phyloP scores from a whole-genome alignment of 768 basidiomycete genomes.

The Rhodotorula sphaerocarpa region DNA sequence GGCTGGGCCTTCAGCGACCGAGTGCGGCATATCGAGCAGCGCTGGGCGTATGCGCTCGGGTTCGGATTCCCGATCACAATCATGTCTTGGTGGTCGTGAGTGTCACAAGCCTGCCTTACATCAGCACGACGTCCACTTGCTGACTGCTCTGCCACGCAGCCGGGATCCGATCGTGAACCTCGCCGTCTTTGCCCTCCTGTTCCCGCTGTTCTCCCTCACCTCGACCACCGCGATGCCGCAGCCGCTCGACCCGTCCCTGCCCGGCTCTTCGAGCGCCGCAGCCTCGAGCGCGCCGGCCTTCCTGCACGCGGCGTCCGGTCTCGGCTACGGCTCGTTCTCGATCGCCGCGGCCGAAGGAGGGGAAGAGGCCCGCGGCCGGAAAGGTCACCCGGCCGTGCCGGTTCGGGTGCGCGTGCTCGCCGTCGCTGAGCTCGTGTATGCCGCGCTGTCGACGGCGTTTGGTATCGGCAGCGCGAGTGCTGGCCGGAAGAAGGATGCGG shows the following conservation, averaged over 20 bases:
- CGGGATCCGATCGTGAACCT: constrained; percentile 53
- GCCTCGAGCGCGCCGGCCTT: constrained; percentile 50
- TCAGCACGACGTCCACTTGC: too few relatives aligned
- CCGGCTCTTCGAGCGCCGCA: constrained; percentile 37
- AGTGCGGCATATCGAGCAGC: constrained; percentile 60
- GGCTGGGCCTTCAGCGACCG: constrained; percentile 35
- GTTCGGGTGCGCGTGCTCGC: constrained; percentile 71
- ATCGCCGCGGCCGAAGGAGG: constrained; percentile 35
- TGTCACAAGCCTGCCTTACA: too few relatives aligned
- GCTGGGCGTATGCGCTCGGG: constrained; percentile 80
- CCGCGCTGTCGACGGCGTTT: constrained; percentile 52
- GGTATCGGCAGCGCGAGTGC: constrained; percentile 48
- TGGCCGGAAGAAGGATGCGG: constrained; percentile 28
- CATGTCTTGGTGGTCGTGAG: constrained; percentile 35
- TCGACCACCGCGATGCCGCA: constrained; percentile 68
- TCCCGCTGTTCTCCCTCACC: constrained; percentile 64
- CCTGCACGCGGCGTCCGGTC: constrained; percentile 52
- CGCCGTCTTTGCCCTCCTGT: constrained; percentile 72
- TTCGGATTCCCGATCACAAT: constrained; percentile 53
- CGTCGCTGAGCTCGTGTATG: constrained; percentile 65
- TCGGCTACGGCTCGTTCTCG: constrained; percentile 25
- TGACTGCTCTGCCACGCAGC: neutral
- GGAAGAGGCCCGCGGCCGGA: constrained; percentile 22
- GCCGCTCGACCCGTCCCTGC: constrained; percentile 61
- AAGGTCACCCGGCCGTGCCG: constrained; percentile 56